Base-by-base conservation (phyloP, 1,284 basidiomycete genomes). In the Puccinia polysora region DNA sequence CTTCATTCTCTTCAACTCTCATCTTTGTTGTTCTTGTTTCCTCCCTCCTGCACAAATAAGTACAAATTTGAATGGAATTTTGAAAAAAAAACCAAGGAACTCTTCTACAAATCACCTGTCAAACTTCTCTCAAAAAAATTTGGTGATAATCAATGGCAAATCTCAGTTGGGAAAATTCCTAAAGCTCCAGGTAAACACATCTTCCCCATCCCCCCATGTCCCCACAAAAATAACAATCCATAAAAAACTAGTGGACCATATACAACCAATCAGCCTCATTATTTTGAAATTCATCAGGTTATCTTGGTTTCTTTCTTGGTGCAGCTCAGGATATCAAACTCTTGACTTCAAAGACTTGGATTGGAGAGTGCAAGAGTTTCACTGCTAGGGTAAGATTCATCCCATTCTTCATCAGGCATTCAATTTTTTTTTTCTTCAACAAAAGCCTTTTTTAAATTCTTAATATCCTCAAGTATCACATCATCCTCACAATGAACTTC, bases 111-210 rank as follows among this genome's bases (percentile, higher is more conserved):
- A 23, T 62, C 68, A 23, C 68, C 68, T 5, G 68, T 70, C 56
- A 70, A 70, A 38, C 47, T 70, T 3, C 58, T 70, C 25, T 70
- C 68, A 50, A 62, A 50, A 32, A 56, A 56, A 12, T 70, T 70
- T 49, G 68, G 68, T 49, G 68, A 70, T n/a, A 60, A 62, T 30
- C 68, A 58, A 38, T 70, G 68, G 68, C 68, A 70, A 25, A 70
- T 70, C 68, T 70, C 68, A 30, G 68, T 70, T 25, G 68, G 68
- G 28, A 70, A 56, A 12, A 70, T 70, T n/a, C 56, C 68, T 25
- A 70, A 70, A 53, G 62, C 68, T 28, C 68, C 68, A 1, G 68
- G 68, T 70, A 34, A 45, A 30, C n/a, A n/a, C n/a, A n/a, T n/a
- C n/a, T n/a, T n/a, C n/a, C n/a, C n/a, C n/a, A n/a, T n/a, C n/a